Evolutionary conservation across 495 filamentous ascomycete genomes (phyloP).

Genomic region (Tuber magnatum): DNA sequence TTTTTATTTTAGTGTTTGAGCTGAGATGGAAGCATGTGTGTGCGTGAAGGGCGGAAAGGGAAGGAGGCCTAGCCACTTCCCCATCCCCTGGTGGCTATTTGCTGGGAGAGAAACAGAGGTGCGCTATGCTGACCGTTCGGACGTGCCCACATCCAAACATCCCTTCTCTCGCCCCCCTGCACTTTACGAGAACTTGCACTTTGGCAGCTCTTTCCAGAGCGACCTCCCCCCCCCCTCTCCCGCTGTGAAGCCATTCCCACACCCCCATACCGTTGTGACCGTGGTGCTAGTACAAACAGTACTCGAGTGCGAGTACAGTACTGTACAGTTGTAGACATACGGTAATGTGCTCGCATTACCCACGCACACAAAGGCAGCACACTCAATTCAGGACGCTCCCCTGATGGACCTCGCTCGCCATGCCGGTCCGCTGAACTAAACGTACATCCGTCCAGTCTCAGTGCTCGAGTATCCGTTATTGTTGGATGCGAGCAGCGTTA

Average conservation of each 20-base stretch:
- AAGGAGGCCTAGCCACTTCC: constrained; percentile 20
- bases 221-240: neutral
- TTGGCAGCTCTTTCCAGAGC: neutral
- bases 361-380: neutral
- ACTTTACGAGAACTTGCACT: neutral
- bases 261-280: too few species aligned
- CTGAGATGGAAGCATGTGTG: constrained; percentile 24
- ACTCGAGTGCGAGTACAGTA: neutral
- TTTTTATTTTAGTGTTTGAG: constrained; percentile 11
- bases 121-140: neutral
- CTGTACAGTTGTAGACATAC: too few species aligned
- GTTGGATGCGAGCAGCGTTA: neutral
- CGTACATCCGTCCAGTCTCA: neutral
- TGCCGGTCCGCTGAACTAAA: constrained; percentile 1
- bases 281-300: too few species aligned
- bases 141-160: neutral
- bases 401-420: constrained; percentile 13
- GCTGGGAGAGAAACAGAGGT: constrained; percentile 1
- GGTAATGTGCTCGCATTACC: too few species aligned
- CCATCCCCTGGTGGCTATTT: constrained; percentile 31
- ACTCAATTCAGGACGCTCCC: constrained; percentile 1
- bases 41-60: constrained; percentile 26
- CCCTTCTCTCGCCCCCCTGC: neutral
- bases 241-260: neutral
- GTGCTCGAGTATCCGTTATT: neutral